Evolutionary conservation across 192 early-diverging fungal species (phyloP), one percentile per base, ranked within the genome.

Genomic region (Chytriomyces hyalinus): DNA sequence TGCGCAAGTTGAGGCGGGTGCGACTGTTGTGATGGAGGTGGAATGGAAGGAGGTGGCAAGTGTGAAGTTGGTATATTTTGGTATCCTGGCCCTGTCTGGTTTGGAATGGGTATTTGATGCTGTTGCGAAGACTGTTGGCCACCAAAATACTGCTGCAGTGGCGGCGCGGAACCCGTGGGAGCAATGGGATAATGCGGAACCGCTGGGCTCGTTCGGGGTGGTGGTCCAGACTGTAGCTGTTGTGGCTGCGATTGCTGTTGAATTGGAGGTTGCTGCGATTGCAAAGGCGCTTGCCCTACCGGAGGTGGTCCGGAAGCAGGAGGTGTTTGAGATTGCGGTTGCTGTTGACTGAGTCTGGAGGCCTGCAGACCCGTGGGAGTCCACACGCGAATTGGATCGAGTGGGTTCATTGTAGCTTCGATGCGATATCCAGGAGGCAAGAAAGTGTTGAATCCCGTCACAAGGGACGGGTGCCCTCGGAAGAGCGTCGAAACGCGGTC

Each of bases 381-480:
- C 2, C 92, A 96, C 13, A 98, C 97, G 44, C 90, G 86, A 64
- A 98, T 94, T 50, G 90, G 84, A 64, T 96, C 94, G 13, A 86
- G 76, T 5, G 93, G 91, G 78, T 95, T 94, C 49, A 86, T 91
- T 0, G 93, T 92, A 75, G 94, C 92, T 80, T 98, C 96, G 65
- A 99, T 95, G 66, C 92, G 91, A 79, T 98, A 99, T 0, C 98
- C 98, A 15, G 96, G 94, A n/a, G 98, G 98, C 73, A 99, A 78
- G 77, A 99, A 99, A 1, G 98, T 98, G 84, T 99, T 99, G 84
- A 99, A 99, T 20, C 98, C 98, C 64, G 91, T 94, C 48, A 99
- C 97, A 61, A 99, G 85, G 44, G 85, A 80, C 22, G 96, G 94
- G 67, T 96, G 93, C 51, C 93, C 93, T 50, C 93, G 88, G 79